Evolutionary conservation across 1,284 basidiomycete species (phyloP).

Genomic region (Ustilago crameri): DNA sequence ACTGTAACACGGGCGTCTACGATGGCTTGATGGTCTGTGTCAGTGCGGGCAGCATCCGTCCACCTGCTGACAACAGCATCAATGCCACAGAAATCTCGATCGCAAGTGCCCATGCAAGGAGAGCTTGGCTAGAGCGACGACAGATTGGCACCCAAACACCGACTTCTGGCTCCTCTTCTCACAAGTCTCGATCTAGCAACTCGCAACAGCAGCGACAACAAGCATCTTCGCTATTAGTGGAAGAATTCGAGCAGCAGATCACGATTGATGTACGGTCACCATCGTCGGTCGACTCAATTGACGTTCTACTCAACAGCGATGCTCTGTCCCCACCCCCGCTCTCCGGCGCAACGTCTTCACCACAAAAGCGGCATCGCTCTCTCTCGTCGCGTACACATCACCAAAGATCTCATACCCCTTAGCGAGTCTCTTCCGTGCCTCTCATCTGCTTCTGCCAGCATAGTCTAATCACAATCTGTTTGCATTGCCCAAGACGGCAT

Average conservation of each 20-base stretch:
- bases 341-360: constrained; percentile 8
- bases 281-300: constrained; percentile 12
- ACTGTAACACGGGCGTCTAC: constrained; percentile 54
- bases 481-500: constrained; percentile 17
- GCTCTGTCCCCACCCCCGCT: constrained; percentile 3
- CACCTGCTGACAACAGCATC: constrained; percentile 44
- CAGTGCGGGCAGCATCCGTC: constrained; percentile 50
- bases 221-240: constrained; percentile 3
- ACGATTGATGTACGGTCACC: constrained; percentile 5
- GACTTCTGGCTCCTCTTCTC: neutral
- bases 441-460: neutral
- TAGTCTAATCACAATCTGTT: no score
- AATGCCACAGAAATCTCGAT: constrained; percentile 39
- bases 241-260: constrained; percentile 6
- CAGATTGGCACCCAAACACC: neutral
- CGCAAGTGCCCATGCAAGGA: constrained; percentile 32
- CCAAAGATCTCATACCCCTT: constrained; percentile 32
- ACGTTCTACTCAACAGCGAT: constrained; percentile 11
- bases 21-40: constrained; percentile 59
- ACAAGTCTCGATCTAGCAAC: neutral
- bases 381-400: constrained; percentile 35
- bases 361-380: constrained; percentile 30
- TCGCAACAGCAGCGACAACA: neutral
- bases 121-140: constrained; percentile 20
- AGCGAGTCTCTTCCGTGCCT: neutral